A percentile compares a stretch with the other conserved stretches of the same genome.
These are phyloP conservation scores for Apophysomyces elegans DNA, from an alignment of 371 early-diverging fungal genomes.

Conservation along the genomic window DNA sequence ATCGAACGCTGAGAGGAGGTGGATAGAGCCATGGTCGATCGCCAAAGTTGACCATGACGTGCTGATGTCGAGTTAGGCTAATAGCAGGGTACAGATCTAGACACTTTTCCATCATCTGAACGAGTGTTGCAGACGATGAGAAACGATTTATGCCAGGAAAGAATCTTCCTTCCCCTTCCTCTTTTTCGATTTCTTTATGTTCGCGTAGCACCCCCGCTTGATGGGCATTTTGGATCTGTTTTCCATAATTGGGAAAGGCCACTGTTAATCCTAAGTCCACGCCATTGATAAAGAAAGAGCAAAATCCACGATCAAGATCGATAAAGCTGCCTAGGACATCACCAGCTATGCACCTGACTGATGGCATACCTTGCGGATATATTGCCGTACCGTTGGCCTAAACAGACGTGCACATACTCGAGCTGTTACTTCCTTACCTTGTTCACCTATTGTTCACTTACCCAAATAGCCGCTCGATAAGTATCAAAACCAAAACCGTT, in stretches of 20 bases:
- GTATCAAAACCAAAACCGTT: conserved; percentile 67
- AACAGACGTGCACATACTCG: background rate
- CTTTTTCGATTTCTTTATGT: background rate
- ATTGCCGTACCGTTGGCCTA: conserved; percentile 47
- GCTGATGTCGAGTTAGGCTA: conserved; percentile 51
- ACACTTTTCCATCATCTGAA: conserved; percentile 15
- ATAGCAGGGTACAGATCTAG: conserved; percentile 52
- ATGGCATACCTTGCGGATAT: conserved; percentile 37
- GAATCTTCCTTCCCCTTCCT: conserved; percentile 1
- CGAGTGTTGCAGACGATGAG: background rate
- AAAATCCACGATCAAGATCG: conserved; percentile 50
- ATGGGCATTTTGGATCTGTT: conserved; percentile 6
- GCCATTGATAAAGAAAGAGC: conserved; percentile 53
- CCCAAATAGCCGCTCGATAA: conserved; percentile 64
- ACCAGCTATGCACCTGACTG: conserved; percentile 41
- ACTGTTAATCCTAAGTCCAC: conserved; percentile 43
- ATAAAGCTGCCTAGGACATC: conserved; percentile 54
- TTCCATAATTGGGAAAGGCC: conserved; percentile 28
- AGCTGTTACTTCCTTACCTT: no score
- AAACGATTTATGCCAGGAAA: background rate
- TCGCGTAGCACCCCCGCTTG: no score
- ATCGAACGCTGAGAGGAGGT: conserved; percentile 34
- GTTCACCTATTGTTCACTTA: conserved; percentile 11
- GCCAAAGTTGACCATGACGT: conserved; percentile 48
- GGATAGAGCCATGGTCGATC: conserved; percentile 53